These are phyloP conservation scores for Trichophaea hybrida DNA, from an alignment of 2,329 filamentous ascomycete genomes.

Conservation along the genomic window DNA sequence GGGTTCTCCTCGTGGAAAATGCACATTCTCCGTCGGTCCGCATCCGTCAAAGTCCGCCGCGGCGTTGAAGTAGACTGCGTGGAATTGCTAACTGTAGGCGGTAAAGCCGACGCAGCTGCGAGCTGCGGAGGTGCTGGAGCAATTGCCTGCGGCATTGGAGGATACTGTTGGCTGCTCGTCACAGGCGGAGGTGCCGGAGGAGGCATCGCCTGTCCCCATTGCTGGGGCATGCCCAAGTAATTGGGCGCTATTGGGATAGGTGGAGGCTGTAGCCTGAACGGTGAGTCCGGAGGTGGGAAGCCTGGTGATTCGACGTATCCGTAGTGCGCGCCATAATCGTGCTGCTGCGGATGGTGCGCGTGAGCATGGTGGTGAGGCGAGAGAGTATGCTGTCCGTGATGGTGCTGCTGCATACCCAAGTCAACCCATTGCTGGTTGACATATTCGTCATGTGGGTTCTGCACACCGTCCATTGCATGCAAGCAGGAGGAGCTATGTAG, in stretches of 20 bases:
- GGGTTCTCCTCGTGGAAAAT: constrained; percentile 84
- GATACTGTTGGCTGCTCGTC: constrained; percentile 11
- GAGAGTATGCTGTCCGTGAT: constrained; percentile 14
- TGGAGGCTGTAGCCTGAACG: constrained; percentile 19
- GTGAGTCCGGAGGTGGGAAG: constrained; percentile 10
- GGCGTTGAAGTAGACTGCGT: constrained; percentile 46
- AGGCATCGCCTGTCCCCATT: constrained; percentile 17
- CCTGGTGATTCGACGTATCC: constrained; percentile 22
- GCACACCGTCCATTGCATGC: constrained; percentile 26
- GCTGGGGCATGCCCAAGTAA: constrained; percentile 18
- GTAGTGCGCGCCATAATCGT: constrained; percentile 21
- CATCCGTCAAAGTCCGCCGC: constrained; percentile 76
- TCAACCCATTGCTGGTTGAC: constrained; percentile 25
- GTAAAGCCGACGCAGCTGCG: constrained; percentile 36
- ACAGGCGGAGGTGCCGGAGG: constrained; percentile 6
- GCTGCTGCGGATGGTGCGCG: constrained; percentile 11
- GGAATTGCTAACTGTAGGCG: constrained; percentile 40
- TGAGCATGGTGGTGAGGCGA: constrained; percentile 18
- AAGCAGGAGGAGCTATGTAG: constrained; percentile 1
- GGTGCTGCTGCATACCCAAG: constrained; percentile 21
- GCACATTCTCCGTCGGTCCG: constrained; percentile 85
- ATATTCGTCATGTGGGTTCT: constrained; percentile 26
- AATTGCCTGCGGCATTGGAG: neutral
- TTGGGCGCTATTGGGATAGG: constrained; percentile 20
- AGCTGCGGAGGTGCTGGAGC: constrained; percentile 1